These are phyloP conservation scores for Boletus sp. DNA, from an alignment of 768 basidiomycete genomes.

Conservation along the genomic window DNA sequence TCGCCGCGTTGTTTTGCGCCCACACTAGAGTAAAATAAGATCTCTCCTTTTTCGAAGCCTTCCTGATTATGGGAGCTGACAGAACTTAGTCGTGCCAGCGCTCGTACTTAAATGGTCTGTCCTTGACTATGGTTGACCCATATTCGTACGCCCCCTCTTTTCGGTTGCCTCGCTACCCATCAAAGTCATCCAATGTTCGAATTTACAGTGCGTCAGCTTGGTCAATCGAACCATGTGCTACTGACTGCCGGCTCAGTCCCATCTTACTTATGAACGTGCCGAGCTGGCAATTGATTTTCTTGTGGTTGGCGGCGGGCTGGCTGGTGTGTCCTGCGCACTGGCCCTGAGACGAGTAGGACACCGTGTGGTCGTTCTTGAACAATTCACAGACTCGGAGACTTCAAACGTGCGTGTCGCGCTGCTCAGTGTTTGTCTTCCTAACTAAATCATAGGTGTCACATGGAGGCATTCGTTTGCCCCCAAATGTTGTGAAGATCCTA, in stretches of 20 bases:
- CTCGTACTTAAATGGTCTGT: constrained; percentile 13
- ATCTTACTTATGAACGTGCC: constrained; percentile 13
- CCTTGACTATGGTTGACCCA: neutral
- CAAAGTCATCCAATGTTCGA: constrained; percentile 12
- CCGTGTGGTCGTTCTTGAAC: constrained; percentile 57
- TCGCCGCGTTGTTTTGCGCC: constrained; percentile 9
- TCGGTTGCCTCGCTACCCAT: neutral
- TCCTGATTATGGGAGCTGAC: constrained; percentile 18
- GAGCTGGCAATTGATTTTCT: constrained; percentile 37
- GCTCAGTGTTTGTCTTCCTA: neutral
- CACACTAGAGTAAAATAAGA: constrained; percentile 11
- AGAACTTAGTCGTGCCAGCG: constrained; percentile 15
- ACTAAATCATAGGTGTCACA: constrained; percentile 27
- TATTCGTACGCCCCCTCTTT: neutral
- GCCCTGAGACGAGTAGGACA: constrained; percentile 58
- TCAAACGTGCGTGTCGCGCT: constrained; percentile 30
- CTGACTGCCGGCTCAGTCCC: constrained; percentile 11
- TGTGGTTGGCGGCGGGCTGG: constrained; percentile 51
- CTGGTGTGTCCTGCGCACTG: constrained; percentile 56
- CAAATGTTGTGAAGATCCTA: constrained; percentile 57
- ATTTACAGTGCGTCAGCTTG: constrained; percentile 7
- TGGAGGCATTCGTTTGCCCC: constrained; percentile 49
- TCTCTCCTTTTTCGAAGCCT: constrained; percentile 8
- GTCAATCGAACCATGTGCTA: neutral
- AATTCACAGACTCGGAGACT: constrained; percentile 38